Evolutionary conservation across 129 eudicot species (phyloP).

Genomic region (Tagetes erecta): DNA sequence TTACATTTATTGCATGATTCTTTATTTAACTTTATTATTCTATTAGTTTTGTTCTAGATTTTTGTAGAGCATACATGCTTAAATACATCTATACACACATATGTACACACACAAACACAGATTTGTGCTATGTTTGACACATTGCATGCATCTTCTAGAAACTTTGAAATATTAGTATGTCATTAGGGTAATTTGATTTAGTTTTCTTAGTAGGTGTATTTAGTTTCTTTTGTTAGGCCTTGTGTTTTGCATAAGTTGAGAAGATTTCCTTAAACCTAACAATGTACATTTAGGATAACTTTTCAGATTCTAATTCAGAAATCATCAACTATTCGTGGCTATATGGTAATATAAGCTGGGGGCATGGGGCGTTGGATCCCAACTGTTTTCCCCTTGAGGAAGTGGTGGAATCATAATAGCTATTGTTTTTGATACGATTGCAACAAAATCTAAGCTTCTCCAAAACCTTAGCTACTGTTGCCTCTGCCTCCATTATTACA

Average conservation of each 20-base stretch:
- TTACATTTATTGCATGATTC: background rate
- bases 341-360: background rate
- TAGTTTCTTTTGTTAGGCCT: background rate
- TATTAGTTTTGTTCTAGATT: background rate
- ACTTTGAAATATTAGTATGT: background rate
- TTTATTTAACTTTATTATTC: background rate
- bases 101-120: background rate
- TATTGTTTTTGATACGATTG: background rate
- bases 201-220: background rate
- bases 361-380: background rate
- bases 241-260: constrained; percentile 2
- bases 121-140: background rate
- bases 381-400: background rate
- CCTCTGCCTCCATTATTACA: background rate
- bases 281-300: background rate
- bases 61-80: background rate
- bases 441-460: background rate
- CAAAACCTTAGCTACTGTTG: background rate
- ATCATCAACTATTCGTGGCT: background rate
- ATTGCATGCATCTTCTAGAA: background rate
- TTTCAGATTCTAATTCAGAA: background rate
- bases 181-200: background rate
- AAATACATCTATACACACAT: background rate
- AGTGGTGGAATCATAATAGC: background rate
- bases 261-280: background rate